Conservation (phyloP, 768 basidiomycete genomes). For the Naganishia kalamii region DNA sequence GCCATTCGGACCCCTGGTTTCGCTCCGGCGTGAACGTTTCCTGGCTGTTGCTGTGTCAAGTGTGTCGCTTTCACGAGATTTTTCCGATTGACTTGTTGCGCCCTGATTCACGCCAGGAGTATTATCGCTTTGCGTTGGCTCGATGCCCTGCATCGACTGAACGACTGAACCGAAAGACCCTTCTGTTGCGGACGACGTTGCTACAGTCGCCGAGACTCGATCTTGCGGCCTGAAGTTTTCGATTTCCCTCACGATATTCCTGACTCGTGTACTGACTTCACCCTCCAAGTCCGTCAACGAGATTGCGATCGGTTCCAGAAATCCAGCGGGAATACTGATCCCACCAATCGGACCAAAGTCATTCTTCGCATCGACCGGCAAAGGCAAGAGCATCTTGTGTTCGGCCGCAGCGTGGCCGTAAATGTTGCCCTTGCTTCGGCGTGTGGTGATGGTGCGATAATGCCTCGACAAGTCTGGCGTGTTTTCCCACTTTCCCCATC, state of each 20-base stretch:
- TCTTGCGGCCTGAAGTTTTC: not conserved
- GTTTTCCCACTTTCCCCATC: conserved; percentile 5
- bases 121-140: not conserved
- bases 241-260: not conserved
- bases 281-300: not conserved
- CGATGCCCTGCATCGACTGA: not conserved
- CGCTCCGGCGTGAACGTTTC: not conserved
- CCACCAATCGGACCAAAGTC: not conserved
- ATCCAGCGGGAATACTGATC: not conserved
- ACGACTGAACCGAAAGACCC: too few species aligned
- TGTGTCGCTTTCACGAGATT: not conserved
- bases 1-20: not conserved
- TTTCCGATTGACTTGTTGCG: not conserved
- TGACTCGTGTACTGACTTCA: not conserved
- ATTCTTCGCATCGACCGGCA: not conserved
- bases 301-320: not conserved
- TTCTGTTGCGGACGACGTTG: too few species aligned
- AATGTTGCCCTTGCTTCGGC: not conserved
- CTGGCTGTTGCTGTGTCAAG: not conserved
- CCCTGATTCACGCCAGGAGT: not conserved
- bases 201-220: too few species aligned
- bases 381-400: not conserved
- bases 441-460: not conserved
- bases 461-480: not conserved
- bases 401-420: not conserved